Percentiles rank a stretch among this genome's conserved stretches.
Evolutionary conservation across 805 yeast species (phyloP).

Genomic region (Hanseniaspora vineae): DNA sequence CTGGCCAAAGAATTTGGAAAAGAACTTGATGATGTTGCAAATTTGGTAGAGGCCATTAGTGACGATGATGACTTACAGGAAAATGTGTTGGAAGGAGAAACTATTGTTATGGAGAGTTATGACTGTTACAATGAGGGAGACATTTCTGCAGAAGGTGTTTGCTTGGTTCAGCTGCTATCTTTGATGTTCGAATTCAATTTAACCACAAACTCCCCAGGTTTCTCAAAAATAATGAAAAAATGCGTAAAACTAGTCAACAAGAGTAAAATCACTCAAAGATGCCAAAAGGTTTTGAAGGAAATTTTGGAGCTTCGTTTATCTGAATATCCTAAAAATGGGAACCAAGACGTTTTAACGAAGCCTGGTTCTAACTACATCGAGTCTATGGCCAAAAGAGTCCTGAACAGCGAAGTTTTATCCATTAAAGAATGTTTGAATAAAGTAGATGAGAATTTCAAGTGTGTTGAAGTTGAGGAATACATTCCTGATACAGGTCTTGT

Average conservation of each 20-base stretch:
- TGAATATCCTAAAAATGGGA: conserved; percentile 36
- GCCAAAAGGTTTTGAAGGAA: conserved; percentile 17
- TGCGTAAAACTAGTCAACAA: conserved; percentile 31
- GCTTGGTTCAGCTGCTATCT: conserved; percentile 34
- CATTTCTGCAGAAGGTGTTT: conserved; percentile 39
- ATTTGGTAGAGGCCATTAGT: not conserved
- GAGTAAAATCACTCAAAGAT: conserved; percentile 40
- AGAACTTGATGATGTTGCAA: not conserved
- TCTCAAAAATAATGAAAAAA: conserved; percentile 27
- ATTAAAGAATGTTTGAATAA: conserved; percentile 27
- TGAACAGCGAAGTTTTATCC: conserved; percentile 44
- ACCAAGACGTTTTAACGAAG: conserved; percentile 15
- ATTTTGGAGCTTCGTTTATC: conserved; percentile 18
- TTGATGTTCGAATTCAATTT: not conserved
- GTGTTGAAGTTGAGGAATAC: not conserved
- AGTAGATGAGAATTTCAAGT: conserved; percentile 5
- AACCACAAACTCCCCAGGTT: not conserved
- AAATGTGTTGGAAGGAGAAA: conserved; percentile 12
- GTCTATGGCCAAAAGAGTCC: conserved; percentile 41
- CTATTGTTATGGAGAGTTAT: conserved; percentile 40
- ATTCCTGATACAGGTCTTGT: not conserved
- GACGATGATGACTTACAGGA: not conserved
- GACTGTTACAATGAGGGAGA: conserved; percentile 50
- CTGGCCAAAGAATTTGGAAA: not conserved
- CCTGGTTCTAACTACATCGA: conserved; percentile 11